Base-by-base conservation (phyloP, 1,139 yeast species). In the Suhomyces bokatorum region DNA sequence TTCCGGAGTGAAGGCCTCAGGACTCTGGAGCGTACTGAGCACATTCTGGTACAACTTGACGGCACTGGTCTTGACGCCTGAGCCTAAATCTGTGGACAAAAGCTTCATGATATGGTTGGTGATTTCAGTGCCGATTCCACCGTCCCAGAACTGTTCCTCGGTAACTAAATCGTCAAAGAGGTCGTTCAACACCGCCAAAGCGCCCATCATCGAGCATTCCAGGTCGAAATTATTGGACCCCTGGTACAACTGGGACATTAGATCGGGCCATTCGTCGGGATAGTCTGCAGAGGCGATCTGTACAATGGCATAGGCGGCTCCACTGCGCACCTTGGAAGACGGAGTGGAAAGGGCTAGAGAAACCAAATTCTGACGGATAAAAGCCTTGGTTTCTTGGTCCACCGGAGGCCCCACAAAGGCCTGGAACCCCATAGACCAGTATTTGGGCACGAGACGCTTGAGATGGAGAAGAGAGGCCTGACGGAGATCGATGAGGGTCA, bases 211-310 rank as follows among this genome's bases (percentile, higher is more conserved):
- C 41, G 62, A 66, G 55, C 43, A 50, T 49, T 47, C 71, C 53
- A 66, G 51, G 26, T 67, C 61, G 30, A 66, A 60, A 12, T 61
- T 48, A 8, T 62, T 57, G 4, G 79, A 66, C 40, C 71, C 66
- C 15, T 62, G 56, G 56, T 80, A 80, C 39, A 87, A 60, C 12
- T 64, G 58, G 16, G 69, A 66, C 46, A 91, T 61, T 38, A 93
- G 69, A 27, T 74, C 76, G 0, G 97, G 96, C 98, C 98, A 93
- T 59, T 89, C 96, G 57, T 93, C 98, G 0, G 99, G 99, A 59
- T 81, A 91, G 58, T 93, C 99, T 1, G 85, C 87, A 1, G 88
- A 86, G 0, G 96, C 91, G 20, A 93, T 87, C 56, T 87, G 95
- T 2, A 87, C 87, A 22, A 89, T 78, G 12, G 88, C 84, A 52